These are phyloP conservation scores for Melanopsichium pennsylvanicum DNA, from an alignment of 1,284 basidiomycete genomes.

Conservation along the genomic window DNA sequence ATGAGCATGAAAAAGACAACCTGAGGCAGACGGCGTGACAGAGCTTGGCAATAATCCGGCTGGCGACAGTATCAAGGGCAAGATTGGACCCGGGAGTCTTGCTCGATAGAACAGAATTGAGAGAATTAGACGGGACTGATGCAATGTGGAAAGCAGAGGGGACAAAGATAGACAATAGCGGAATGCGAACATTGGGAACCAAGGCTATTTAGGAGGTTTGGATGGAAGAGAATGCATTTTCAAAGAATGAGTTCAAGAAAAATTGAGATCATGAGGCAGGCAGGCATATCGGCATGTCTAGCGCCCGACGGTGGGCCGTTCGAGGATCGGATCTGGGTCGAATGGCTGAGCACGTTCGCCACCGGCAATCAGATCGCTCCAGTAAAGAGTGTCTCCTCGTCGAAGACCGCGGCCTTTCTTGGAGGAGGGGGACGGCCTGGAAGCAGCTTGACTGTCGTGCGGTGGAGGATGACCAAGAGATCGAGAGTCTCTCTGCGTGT, in stretches of 20 bases:
- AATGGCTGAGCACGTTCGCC: conserved; percentile 71
- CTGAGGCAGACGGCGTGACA: background rate
- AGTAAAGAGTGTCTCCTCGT: conserved; percentile 76
- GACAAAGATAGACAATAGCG: background rate
- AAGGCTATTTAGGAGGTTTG: no score
- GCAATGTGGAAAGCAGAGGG: background rate
- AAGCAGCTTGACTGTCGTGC: background rate
- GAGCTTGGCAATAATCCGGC: background rate
- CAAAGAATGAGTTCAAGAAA: no score
- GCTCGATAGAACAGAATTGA: no score
- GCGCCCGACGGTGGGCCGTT: conserved; percentile 48
- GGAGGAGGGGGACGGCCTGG: conserved; percentile 2
- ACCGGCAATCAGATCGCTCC: conserved; percentile 77
- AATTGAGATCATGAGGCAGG: no score
- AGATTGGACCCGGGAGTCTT: no score
- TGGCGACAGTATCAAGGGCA: no score
- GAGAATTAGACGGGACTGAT: conserved; percentile 11
- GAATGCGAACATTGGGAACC: no score
- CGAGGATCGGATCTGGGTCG: conserved; percentile 53
- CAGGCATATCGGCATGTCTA: no score
- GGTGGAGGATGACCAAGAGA: background rate
- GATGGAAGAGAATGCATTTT: background rate
- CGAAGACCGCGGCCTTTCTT: conserved; percentile 67
- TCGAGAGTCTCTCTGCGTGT: conserved; percentile 15
- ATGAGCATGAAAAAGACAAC: background rate